These are phyloP conservation scores for Naganishia vishniacii DNA, from an alignment of 768 basidiomycete species.

Conservation along the genomic window DNA sequence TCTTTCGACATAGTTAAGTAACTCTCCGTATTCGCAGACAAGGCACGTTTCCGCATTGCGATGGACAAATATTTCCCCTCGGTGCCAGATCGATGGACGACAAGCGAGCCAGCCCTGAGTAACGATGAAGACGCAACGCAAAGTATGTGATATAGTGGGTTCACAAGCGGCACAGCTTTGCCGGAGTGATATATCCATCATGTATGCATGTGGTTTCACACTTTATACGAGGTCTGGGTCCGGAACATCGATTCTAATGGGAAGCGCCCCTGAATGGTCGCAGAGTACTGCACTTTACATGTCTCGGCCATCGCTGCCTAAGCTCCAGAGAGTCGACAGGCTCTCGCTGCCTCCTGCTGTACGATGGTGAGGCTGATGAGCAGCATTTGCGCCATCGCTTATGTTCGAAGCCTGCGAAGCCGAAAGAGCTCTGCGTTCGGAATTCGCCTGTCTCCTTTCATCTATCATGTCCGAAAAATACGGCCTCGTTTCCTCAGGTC, in stretches of 20 bases:
- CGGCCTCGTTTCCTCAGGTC: neutral
- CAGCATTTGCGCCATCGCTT: neutral
- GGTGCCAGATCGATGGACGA: slow-evolving; percentile 46
- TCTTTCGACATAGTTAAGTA: neutral
- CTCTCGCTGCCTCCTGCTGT: slow-evolving; percentile 1
- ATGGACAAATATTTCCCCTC: slow-evolving; percentile 50
- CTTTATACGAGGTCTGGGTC: no score
- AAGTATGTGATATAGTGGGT: neutral
- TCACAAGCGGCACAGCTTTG: no score
- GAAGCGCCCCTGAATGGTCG: no score
- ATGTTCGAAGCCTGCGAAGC: neutral
- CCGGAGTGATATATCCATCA: no score
- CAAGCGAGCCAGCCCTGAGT: neutral
- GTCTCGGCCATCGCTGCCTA: slow-evolving; percentile 10
- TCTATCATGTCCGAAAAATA: neutral
- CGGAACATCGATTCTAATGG: no score
- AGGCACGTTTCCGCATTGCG: slow-evolving; percentile 43
- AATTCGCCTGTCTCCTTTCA: neutral
- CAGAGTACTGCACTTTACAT: no score
- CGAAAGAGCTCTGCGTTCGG: neutral
- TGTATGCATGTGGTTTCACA: no score
- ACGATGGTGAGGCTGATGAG: neutral
- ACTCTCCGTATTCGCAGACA: slow-evolving; percentile 33
- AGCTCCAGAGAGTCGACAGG: slow-evolving; percentile 15
- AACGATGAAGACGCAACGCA: slow-evolving; percentile 20